These are phyloP conservation scores for Xerocomellus intermedius DNA, from an alignment of 768 basidiomycete genomes.

Conservation along the genomic window DNA sequence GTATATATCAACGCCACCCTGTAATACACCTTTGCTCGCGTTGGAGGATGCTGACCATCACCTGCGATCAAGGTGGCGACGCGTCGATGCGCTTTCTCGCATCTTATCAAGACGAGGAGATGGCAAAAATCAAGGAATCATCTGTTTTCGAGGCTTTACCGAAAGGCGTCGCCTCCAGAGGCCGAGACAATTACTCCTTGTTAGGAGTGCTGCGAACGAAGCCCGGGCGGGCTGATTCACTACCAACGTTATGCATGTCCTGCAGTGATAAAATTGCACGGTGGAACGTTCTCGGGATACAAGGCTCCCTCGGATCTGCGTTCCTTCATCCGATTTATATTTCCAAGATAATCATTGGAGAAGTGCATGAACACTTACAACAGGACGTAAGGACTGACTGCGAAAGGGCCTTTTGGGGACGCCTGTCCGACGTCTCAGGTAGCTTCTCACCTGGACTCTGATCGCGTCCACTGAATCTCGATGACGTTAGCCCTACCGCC, in stretches of 20 bases:
- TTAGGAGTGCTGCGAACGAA: slow-evolving; percentile 86
- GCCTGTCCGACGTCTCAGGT: slow-evolving; percentile 50
- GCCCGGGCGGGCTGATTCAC: slow-evolving; percentile 89
- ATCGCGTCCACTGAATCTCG: background rate
- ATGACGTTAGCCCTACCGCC: slow-evolving; percentile 41
- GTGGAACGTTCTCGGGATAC: slow-evolving; percentile 83
- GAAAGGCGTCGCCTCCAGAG: slow-evolving; percentile 52
- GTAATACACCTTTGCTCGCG: slow-evolving; percentile 43
- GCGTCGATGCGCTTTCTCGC: slow-evolving; percentile 83
- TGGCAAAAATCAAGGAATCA: slow-evolving; percentile 67
- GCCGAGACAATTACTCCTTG: slow-evolving; percentile 75
- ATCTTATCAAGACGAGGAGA: slow-evolving; percentile 64
- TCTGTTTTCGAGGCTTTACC: slow-evolving; percentile 35
- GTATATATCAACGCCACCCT: slow-evolving; percentile 74
- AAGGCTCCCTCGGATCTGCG: slow-evolving; percentile 70
- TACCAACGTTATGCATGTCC: slow-evolving; percentile 80
- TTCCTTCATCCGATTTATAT: slow-evolving; percentile 66
- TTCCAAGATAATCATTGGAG: slow-evolving; percentile 66
- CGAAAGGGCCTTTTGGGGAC: slow-evolving; percentile 59
- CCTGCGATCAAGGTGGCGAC: slow-evolving; percentile 72
- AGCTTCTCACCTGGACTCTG: background rate
- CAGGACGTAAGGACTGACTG: slow-evolving; percentile 56
- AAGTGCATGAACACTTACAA: slow-evolving; percentile 46
- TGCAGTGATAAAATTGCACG: slow-evolving; percentile 93
- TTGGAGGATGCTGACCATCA: slow-evolving; percentile 38